A percentile compares a stretch with the other conserved stretches of the same genome.
Conservation (phyloP, 371 early-diverging fungal genomes). For the Circinella umbellata region DNA sequence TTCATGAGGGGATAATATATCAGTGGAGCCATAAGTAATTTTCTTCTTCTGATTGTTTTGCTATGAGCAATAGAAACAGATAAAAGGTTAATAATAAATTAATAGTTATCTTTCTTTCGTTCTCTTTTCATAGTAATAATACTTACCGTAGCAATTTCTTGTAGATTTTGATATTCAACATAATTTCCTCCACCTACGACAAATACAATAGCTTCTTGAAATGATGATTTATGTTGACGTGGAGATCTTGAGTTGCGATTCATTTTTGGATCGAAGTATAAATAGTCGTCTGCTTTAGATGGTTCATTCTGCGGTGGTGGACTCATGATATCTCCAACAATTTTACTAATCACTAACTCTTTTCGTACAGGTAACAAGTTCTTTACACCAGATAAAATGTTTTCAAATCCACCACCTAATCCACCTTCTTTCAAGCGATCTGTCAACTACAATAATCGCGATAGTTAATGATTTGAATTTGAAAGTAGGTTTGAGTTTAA, state of each 20-base stretch:
- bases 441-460: slow-evolving; percentile 56
- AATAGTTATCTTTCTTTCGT: background rate
- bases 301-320: slow-evolving; percentile 56
- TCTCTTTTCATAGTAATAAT: background rate
- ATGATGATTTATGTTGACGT: slow-evolving; percentile 61
- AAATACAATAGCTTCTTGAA: slow-evolving; percentile 94
- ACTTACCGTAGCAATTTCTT: slow-evolving; percentile 79
- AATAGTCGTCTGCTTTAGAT: slow-evolving; percentile 78
- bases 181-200: slow-evolving; percentile 97
- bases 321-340: slow-evolving; percentile 86
- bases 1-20: slow-evolving; percentile 84
- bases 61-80: slow-evolving; percentile 23
- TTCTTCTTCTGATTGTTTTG: slow-evolving; percentile 72
- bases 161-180: slow-evolving; percentile 93
- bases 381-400: slow-evolving; percentile 91
- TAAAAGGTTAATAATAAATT: slow-evolving; percentile 13
- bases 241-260: slow-evolving; percentile 45
- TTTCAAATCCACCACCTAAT: slow-evolving; percentile 80
- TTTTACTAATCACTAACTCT: slow-evolving; percentile 85
- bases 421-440: slow-evolving; percentile 82
- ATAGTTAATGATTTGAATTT: background rate
- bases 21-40: slow-evolving; percentile 97
- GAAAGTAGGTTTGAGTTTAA: too few relatives aligned
- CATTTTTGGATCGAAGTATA: slow-evolving; percentile 89
- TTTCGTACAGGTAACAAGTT: slow-evolving; percentile 90